Evolutionary conservation across 2,329 filamentous ascomycete genomes (phyloP).

Genomic region (Stylonectria norvegica): DNA sequence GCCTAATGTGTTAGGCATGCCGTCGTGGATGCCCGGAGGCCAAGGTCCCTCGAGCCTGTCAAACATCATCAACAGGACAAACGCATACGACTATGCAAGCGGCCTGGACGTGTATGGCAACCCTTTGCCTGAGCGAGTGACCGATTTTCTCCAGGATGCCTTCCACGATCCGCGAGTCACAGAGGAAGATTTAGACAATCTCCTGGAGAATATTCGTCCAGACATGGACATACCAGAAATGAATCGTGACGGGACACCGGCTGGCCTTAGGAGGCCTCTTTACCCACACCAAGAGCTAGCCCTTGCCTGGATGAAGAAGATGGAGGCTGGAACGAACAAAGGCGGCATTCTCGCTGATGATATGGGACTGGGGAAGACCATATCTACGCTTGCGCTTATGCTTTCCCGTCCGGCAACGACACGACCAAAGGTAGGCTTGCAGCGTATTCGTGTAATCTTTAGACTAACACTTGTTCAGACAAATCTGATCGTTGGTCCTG

Average conservation of each 20-base stretch:
- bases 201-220: constrained; percentile 70
- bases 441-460: neutral
- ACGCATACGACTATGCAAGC: constrained; percentile 34
- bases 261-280: constrained; percentile 63
- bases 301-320: constrained; percentile 78
- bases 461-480: constrained; percentile 53
- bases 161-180: constrained; percentile 39
- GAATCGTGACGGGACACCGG: constrained; percentile 65
- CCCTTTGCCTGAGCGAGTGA: constrained; percentile 32
- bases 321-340: constrained; percentile 72
- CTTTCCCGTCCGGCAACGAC: constrained; percentile 59
- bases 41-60: constrained; percentile 20
- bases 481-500: constrained; percentile 77
- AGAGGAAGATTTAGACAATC: constrained; percentile 64
- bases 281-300: constrained; percentile 83
- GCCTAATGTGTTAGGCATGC: neutral
- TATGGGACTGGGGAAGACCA: constrained; percentile 90
- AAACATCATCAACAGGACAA: constrained; percentile 38
- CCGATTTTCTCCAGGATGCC: constrained; percentile 33
- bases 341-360: constrained; percentile 92
- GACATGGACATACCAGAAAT: constrained; percentile 63
- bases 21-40: neutral
- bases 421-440: constrained; percentile 30
- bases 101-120: constrained; percentile 37
- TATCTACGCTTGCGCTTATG: constrained; percentile 78